Evolutionary conservation across 805 yeast genomes (phyloP).

Genomic region (Spencermartinsiella europaea): DNA sequence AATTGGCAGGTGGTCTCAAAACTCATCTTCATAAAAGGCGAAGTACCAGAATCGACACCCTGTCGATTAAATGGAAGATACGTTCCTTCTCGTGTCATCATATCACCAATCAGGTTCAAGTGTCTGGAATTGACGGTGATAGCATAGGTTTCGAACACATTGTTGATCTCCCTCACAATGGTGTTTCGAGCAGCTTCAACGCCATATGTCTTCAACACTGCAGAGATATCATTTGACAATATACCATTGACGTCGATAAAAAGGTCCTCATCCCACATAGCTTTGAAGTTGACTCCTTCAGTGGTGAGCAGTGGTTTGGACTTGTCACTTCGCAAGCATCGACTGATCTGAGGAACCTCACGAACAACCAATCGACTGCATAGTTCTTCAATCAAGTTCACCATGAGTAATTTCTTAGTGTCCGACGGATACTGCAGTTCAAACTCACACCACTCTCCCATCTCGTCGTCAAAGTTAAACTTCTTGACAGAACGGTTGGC

Average conservation of each 20-base stretch:
- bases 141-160: conserved; percentile 95
- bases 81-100: conserved; percentile 99
- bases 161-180: conserved; percentile 90
- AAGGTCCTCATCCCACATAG: conserved; percentile 97
- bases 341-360: conserved; percentile 84
- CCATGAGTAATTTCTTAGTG: conserved; percentile 93
- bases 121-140: conserved; percentile 90
- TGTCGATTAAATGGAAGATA: conserved; percentile 96
- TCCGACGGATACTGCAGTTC: conserved; percentile 76
- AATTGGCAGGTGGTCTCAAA: conserved; percentile 98
- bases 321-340: conserved; percentile 76
- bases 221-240: conserved; percentile 86
- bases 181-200: conserved; percentile 99
- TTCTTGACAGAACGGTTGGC: conserved; percentile 67
- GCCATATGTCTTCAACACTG: conserved; percentile 88
- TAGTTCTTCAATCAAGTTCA: conserved; percentile 87
- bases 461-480: conserved; percentile 83
- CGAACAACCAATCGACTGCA: conserved; percentile 89
- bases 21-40: conserved; percentile 97
- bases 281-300: conserved; percentile 96
- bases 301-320: conserved; percentile 79
- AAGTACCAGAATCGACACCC: conserved; percentile 93
- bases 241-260: conserved; percentile 87
- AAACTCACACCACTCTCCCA: conserved; percentile 92
- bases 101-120: conserved; percentile 93